Base-by-base conservation (phyloP, 2,329 filamentous ascomycete species). In the Sporothrix schenckii region DNA sequence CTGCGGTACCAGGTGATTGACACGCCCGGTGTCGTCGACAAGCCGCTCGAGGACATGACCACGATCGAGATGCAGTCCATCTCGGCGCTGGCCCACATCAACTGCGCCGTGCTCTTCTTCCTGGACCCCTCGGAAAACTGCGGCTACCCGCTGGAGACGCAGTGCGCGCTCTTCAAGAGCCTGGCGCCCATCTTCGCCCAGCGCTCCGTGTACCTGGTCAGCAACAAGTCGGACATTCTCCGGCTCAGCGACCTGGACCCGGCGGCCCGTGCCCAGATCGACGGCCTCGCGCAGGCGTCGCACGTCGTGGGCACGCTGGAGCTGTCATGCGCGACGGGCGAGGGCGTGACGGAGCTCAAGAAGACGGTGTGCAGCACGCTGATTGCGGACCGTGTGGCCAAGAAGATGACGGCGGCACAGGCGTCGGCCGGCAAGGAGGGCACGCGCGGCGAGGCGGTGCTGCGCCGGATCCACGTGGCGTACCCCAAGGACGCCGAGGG, bases 31-130 rank as follows among this genome's bases (percentile, higher is more conserved):
- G 97, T 99, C 75, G 84, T 99, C 72, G 95, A 99, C 77, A 95
- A 99, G 80, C 94, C 94, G 49, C 88, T 99, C 10, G 95, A 98
- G 82, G 95, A 98, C 83, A 99, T 98, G 95, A 97, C 97, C 83
- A 98, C 95, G 3, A 99, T 99, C 78, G 95, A 99, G 82, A 98
- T 98, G 93, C 95, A 98, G 85, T 92, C 92, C 73, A 97, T 99
- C 75, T 98, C 94, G 21, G 95, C 96, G 13, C 97, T 99, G 83
- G 95, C 95, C 67, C 96, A 99, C 84, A 85, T 99, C 78, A 89
- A 94, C 76, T 96, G 94, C 54, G 94, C 94, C 70, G 96, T 99
- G 74, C 85, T 98, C 72, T 98, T 98, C 82, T 98, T 98, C 79
- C 97, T 98, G 92, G 94, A 98, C 84, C 85, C 97, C 72, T 97